Evolutionary conservation across 805 yeast species (phyloP).

Genomic region (Gaillardinia entomophila): DNA sequence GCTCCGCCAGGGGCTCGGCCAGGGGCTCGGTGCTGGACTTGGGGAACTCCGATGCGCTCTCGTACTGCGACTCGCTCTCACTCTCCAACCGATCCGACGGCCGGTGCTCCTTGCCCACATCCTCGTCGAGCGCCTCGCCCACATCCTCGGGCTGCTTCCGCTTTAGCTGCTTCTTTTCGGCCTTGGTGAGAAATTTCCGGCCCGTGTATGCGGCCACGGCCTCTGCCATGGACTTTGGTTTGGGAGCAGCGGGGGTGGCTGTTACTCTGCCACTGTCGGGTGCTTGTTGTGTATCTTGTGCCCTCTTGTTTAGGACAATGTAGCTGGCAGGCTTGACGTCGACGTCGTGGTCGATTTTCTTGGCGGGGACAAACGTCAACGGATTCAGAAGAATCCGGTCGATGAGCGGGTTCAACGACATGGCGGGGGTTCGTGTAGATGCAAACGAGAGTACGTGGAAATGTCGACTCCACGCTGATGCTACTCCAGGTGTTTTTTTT

Average conservation of each 20-base stretch:
- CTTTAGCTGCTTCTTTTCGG: constrained; percentile 30
- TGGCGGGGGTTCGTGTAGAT: no score
- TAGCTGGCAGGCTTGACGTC: constrained; percentile 7
- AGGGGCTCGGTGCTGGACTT: background rate
- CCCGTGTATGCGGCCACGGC: constrained; percentile 56
- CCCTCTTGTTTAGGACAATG: constrained; percentile 8
- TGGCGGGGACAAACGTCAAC: constrained; percentile 57
- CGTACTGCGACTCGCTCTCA: constrained; percentile 19
- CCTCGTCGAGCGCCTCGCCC: constrained; percentile 15
- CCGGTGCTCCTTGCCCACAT: constrained; percentile 8
- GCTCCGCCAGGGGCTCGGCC: constrained; percentile 9
- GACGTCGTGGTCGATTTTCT: constrained; percentile 31
- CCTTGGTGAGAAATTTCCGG: constrained; percentile 45
- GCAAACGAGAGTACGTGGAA: no score
- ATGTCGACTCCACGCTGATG: no score
- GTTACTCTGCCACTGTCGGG: background rate
- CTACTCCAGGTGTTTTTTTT: no score
- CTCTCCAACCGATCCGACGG: constrained; percentile 8
- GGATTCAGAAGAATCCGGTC: constrained; percentile 61
- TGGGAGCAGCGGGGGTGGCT: constrained; percentile 3
- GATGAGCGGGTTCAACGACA: constrained; percentile 44
- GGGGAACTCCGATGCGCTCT: constrained; percentile 27
- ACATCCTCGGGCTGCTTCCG: constrained; percentile 9
- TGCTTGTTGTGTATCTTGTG: constrained; percentile 1
- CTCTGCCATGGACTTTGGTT: constrained; percentile 50